Conservation (phyloP, 441 rosid genomes). For the Erodium chrysanthum region DNA sequence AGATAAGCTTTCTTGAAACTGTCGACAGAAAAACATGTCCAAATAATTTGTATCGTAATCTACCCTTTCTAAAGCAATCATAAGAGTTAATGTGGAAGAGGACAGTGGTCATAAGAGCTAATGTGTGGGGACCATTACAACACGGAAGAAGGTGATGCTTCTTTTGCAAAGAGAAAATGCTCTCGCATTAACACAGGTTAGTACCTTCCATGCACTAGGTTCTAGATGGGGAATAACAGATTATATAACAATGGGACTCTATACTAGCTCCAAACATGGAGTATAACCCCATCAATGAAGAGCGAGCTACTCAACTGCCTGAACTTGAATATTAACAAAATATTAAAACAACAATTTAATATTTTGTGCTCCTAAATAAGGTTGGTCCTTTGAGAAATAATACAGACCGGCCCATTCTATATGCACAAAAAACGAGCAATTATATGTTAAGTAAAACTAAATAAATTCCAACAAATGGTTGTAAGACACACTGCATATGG, state of each 20-base stretch:
- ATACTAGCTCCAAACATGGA: not conserved
- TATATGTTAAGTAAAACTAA: not conserved
- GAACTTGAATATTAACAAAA: not conserved
- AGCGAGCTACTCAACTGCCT: not conserved
- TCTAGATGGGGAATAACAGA: constrained; percentile 5
- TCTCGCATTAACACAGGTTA: not conserved
- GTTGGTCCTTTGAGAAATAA: not conserved
- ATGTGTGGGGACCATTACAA: not conserved
- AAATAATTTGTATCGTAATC: not conserved
- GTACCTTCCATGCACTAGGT: constrained; percentile 6
- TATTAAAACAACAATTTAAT: not conserved
- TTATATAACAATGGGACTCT: not conserved
- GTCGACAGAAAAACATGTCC: not conserved
- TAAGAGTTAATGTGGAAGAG: not conserved
- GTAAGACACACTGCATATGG: not conserved
- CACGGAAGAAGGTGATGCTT: not conserved
- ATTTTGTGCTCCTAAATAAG: not conserved
- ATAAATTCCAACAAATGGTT: not conserved
- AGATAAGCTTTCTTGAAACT: constrained; percentile 8
- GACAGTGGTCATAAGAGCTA: not conserved
- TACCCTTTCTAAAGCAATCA: not conserved
- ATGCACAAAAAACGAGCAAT: not conserved
- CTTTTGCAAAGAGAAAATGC: not conserved
- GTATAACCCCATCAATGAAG: not conserved
- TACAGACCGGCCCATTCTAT: not conserved